Percentiles rank a stretch among this genome's conserved stretches.
Conservation (phyloP, 225 moss, liverwort and hornwort species). For the Straminergon stramineum region DNA sequence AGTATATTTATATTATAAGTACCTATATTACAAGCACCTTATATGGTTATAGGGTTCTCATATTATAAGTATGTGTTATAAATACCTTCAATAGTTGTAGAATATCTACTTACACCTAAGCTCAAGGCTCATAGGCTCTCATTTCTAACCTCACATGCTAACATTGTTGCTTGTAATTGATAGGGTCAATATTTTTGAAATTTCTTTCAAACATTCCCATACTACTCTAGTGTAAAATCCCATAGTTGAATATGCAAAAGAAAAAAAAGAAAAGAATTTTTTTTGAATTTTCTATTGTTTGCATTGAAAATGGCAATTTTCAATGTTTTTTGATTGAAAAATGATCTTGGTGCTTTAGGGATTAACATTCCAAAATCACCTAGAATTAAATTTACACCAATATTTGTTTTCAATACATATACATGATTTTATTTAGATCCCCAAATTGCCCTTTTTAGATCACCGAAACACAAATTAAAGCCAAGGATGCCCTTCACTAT, state of each 20-base stretch:
- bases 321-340: background rate
- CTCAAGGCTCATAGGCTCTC: no score
- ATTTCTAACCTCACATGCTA: no score
- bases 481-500: background rate
- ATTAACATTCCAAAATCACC: background rate
- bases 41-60: no score
- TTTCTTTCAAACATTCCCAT: no score
- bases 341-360: fast-evolving
- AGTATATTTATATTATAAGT: no score
- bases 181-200: no score
- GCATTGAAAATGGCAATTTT: background rate
- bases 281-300: background rate
- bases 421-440: background rate
- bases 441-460: background rate
- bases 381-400: background rate
- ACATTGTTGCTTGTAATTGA: no score
- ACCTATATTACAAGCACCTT: no score
- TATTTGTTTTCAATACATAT: background rate
- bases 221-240: background rate
- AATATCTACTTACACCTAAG: no score
- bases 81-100: no score
- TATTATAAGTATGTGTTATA: no score
- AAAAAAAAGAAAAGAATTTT: no score
- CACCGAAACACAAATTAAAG: background rate
- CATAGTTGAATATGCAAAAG: background rate